A percentile compares a stretch with the other conserved stretches of the same genome.
These are phyloP conservation scores for Suillus decipiens DNA, from an alignment of 768 basidiomycete species.

Conservation along the genomic window DNA sequence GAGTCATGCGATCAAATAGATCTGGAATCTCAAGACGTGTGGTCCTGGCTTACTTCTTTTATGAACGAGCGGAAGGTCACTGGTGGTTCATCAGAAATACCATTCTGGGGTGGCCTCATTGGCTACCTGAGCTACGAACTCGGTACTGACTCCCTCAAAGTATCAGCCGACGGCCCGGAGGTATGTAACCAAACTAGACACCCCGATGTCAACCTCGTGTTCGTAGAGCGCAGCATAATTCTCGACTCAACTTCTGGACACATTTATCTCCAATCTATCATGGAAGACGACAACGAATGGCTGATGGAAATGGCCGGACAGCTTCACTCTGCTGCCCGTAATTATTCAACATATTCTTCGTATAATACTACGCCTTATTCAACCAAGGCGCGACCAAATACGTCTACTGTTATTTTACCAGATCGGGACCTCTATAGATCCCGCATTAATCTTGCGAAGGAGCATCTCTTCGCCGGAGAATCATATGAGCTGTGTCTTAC, in stretches of 20 bases:
- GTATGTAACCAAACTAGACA: constrained; percentile 39
- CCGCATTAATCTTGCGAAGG: constrained; percentile 70
- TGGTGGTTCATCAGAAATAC: constrained; percentile 53
- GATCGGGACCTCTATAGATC: constrained; percentile 62
- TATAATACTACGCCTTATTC: constrained; percentile 24
- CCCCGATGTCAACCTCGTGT: constrained; percentile 74
- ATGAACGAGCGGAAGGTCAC: constrained; percentile 54
- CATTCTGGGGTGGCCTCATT: constrained; percentile 85
- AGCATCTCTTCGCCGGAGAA: constrained; percentile 78
- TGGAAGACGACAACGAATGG: constrained; percentile 63
- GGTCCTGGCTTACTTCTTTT: constrained; percentile 75
- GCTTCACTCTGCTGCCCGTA: constrained; percentile 18
- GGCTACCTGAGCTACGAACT: constrained; percentile 82
- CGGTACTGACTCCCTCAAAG: constrained; percentile 57
- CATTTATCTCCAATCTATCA: constrained; percentile 66
- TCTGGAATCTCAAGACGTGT: constrained; percentile 58
- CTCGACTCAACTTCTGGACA: constrained; percentile 54
- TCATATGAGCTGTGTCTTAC: constrained; percentile 95
- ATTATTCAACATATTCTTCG: constrained; percentile 16
- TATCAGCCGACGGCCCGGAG: constrained; percentile 37
- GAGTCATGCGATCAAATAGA: constrained; percentile 36
- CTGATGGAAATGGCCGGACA: constrained; percentile 41
- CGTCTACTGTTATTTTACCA: constrained; percentile 49
- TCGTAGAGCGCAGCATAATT: constrained; percentile 78
- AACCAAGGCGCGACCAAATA: constrained; percentile 24